Evolutionary conservation across 2,329 filamentous ascomycete species (phyloP).

Genomic region (Lasiodiplodia gonubiensis): DNA sequence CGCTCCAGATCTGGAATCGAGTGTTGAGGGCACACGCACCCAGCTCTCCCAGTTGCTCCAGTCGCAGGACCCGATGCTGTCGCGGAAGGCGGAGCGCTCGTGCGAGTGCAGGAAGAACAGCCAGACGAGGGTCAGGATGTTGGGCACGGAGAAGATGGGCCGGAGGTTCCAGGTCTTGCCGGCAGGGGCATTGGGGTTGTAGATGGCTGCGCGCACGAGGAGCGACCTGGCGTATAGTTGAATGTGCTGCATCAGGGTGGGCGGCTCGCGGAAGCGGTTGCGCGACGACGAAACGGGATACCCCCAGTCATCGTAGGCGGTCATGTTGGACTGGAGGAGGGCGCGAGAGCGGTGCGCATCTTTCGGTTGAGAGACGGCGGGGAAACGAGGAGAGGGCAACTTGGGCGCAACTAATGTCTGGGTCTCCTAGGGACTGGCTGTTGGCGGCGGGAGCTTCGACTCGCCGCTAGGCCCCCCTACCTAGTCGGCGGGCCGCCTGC

Average conservation of each 20-base stretch:
- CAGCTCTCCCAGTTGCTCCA: slow-evolving; percentile 94
- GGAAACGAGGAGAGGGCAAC: neutral
- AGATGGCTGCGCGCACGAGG: slow-evolving; percentile 5
- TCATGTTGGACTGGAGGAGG: slow-evolving; percentile 38
- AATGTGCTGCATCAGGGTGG: slow-evolving; percentile 41
- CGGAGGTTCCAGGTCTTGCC: slow-evolving; percentile 24
- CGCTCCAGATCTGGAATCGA: neutral
- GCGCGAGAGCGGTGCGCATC: slow-evolving; percentile 13
- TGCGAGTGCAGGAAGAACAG: slow-evolving; percentile 80
- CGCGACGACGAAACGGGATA: slow-evolving; percentile 41
- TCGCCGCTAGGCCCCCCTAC: slow-evolving; percentile 1
- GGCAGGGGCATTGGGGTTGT: slow-evolving; percentile 16
- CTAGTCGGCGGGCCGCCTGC: slow-evolving; percentile 1
- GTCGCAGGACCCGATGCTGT: slow-evolving; percentile 71
- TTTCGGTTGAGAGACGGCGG: neutral
- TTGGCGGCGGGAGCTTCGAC: slow-evolving; percentile 21
- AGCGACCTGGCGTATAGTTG: slow-evolving; percentile 38
- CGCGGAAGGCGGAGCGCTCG: slow-evolving; percentile 78
- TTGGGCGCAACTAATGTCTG: slow-evolving; percentile 7
- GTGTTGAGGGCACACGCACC: slow-evolving; percentile 57
- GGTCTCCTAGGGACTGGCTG: slow-evolving; percentile 1
- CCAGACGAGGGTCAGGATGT: slow-evolving; percentile 76
- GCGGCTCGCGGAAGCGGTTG: slow-evolving; percentile 41
- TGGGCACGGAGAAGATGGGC: slow-evolving; percentile 54
- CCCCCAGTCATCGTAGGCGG: slow-evolving; percentile 47